Evolutionary conservation across 2,329 filamentous ascomycete genomes (phyloP).

Genomic region (Fusarium subglutinans): DNA sequence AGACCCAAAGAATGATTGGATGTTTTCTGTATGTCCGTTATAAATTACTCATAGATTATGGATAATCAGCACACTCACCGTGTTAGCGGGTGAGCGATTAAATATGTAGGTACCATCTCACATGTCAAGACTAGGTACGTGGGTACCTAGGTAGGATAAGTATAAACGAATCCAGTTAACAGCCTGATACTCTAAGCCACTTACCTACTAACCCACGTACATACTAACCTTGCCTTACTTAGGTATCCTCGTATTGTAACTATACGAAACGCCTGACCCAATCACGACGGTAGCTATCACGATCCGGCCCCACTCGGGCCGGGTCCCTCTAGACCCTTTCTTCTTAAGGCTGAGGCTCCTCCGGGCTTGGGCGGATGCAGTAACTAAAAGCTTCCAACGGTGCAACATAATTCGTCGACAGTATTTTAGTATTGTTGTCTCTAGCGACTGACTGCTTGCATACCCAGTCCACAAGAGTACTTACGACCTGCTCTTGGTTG

Average conservation of each 20-base stretch:
- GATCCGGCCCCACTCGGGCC: conserved; percentile 25
- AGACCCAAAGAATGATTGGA: not conserved
- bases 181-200: not conserved
- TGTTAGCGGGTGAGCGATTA: not conserved
- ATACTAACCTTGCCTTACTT: not conserved
- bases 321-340: conserved; percentile 6
- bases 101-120: not conserved
- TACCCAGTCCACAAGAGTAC: not conserved
- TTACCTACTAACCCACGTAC: not conserved
- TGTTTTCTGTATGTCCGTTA: not conserved
- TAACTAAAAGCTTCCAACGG: not conserved
- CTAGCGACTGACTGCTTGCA: not conserved
- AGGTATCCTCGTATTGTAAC: not conserved
- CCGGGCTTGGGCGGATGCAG: not conserved
- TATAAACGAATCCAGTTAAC: not conserved
- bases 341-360: not conserved
- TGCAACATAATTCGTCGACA: not conserved
- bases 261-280: not conserved
- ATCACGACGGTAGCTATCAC: not conserved
- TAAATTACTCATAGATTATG: not conserved
- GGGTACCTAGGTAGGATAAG: too few species aligned
- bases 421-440: conserved; percentile 9
- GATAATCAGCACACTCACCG: not conserved
- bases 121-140: not conserved
- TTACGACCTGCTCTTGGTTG: not conserved